Conservation (phyloP, 2,329 filamentous ascomycete species). For the Dothideomycetidae sp. region DNA sequence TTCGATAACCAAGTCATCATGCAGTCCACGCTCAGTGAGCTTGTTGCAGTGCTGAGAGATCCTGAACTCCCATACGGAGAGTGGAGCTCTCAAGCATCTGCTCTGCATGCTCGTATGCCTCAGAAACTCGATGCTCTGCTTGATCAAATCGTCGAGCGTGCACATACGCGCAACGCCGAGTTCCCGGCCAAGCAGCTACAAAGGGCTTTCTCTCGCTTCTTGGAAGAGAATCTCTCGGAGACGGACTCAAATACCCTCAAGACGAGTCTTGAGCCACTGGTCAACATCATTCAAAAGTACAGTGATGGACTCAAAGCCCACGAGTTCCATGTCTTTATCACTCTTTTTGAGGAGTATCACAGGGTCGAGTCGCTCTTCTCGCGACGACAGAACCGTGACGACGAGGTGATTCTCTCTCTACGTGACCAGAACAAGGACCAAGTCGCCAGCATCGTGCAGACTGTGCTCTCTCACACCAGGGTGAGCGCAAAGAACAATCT, state of each 20-base stretch:
- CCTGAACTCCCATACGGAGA: slow-evolving; percentile 89
- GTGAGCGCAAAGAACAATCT: slow-evolving; percentile 90
- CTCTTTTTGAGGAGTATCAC: slow-evolving; percentile 68
- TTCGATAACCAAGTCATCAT: slow-evolving; percentile 98
- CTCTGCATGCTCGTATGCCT: slow-evolving; percentile 93
- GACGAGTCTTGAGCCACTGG: slow-evolving; percentile 58
- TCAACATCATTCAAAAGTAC: slow-evolving; percentile 66
- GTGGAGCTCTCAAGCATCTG: slow-evolving; percentile 90
- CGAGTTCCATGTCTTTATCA: slow-evolving; percentile 70
- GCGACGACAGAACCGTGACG: slow-evolving; percentile 69
- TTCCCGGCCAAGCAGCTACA: slow-evolving; percentile 82
- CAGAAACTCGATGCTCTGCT: slow-evolving; percentile 77
- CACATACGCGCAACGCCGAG: slow-evolving; percentile 62
- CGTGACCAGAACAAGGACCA: slow-evolving; percentile 96
- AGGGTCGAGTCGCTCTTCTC: slow-evolving; percentile 79
- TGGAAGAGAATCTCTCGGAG: slow-evolving; percentile 68
- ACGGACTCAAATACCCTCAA: slow-evolving; percentile 61
- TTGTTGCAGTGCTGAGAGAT: slow-evolving; percentile 80
- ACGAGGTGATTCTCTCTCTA: slow-evolving; percentile 84
- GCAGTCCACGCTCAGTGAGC: slow-evolving; percentile 68
- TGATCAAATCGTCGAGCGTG: slow-evolving; percentile 71
- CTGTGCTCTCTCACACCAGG: slow-evolving; percentile 83
- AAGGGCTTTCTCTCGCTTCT: slow-evolving; percentile 74
- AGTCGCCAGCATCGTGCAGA: slow-evolving; percentile 69
- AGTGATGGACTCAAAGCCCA: slow-evolving; percentile 77